phyloP scores from a whole-genome alignment of 371 early-diverging fungal genomes.

The Rhizopus delemar region DNA sequence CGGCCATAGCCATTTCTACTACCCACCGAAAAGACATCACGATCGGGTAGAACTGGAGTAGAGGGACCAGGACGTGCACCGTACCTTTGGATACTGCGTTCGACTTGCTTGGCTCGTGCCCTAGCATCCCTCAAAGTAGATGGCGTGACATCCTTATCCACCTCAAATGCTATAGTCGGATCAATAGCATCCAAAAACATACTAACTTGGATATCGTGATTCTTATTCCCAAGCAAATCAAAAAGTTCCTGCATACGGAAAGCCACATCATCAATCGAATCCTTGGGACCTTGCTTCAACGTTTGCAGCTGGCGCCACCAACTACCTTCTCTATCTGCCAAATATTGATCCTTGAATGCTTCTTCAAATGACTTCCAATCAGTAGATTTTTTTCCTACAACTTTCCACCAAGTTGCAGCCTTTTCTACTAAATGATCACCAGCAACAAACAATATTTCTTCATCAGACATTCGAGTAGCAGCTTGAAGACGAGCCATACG shows the following conservation, averaged over 20 bases:
- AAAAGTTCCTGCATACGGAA: slow-evolving; percentile 17
- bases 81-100: slow-evolving; percentile 6
- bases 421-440: too few species aligned
- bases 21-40: not conserved
- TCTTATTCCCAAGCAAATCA: not conserved
- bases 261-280: slow-evolving; percentile 5
- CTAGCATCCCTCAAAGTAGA: not conserved
- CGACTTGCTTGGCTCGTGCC: slow-evolving; percentile 4
- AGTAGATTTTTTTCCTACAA: too few species aligned
- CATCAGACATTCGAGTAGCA: too few species aligned
- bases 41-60: not conserved
- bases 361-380: too few species aligned
- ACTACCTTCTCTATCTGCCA: too few species aligned
- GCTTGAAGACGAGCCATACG: too few species aligned
- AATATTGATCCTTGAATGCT: too few species aligned
- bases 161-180: slow-evolving; percentile 9
- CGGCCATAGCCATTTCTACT: not conserved
- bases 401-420: too few species aligned
- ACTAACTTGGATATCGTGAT: slow-evolving; percentile 7
- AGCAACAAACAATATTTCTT: too few species aligned
- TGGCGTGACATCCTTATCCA: slow-evolving; percentile 11
- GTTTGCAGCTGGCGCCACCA: too few species aligned
- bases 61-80: not conserved
- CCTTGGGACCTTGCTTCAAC: too few species aligned
- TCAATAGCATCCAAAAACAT: slow-evolving; percentile 16